These are phyloP conservation scores for Urtica urens DNA, from an alignment of 306 rosid genomes.

Conservation along the genomic window DNA sequence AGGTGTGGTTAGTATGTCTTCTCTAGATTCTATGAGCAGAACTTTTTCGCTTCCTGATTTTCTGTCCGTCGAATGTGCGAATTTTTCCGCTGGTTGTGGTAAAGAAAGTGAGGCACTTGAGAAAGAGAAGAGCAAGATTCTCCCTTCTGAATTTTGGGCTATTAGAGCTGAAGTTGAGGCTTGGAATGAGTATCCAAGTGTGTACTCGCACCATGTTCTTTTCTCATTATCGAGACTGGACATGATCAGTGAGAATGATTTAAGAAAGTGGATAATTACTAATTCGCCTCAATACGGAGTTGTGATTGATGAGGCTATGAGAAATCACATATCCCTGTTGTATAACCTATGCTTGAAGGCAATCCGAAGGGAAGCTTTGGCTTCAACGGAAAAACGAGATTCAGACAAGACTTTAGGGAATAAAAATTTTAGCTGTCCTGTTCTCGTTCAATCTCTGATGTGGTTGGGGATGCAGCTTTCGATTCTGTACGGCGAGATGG, in stretches of 20 bases:
- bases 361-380: slow-evolving; percentile 39
- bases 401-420: background rate
- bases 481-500: slow-evolving; percentile 47
- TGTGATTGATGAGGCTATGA: slow-evolving; percentile 48
- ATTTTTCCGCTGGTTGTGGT: slow-evolving; percentile 2
- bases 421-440: slow-evolving; percentile 35
- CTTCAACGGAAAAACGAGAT: slow-evolving; percentile 4
- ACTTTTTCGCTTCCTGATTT: slow-evolving; percentile 47
- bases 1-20: slow-evolving; percentile 40
- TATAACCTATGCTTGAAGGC: slow-evolving; percentile 48
- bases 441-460: slow-evolving; percentile 32
- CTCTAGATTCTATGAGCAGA: slow-evolving; percentile 12
- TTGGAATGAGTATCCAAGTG: slow-evolving; percentile 48
- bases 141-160: slow-evolving; percentile 49
- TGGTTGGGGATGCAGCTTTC: slow-evolving; percentile 71
- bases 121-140: slow-evolving; percentile 14
- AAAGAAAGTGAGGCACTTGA: background rate
- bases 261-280: slow-evolving; percentile 40
- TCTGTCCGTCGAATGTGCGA: slow-evolving; percentile 37
- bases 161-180: slow-evolving; percentile 37
- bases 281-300: slow-evolving; percentile 64
- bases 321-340: slow-evolving; percentile 43
- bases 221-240: slow-evolving; percentile 26
- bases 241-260: slow-evolving; percentile 16
- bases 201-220: slow-evolving; percentile 28